Conservation (phyloP, 2,329 filamentous ascomycete genomes). For the Gnomoniopsis sp. region DNA sequence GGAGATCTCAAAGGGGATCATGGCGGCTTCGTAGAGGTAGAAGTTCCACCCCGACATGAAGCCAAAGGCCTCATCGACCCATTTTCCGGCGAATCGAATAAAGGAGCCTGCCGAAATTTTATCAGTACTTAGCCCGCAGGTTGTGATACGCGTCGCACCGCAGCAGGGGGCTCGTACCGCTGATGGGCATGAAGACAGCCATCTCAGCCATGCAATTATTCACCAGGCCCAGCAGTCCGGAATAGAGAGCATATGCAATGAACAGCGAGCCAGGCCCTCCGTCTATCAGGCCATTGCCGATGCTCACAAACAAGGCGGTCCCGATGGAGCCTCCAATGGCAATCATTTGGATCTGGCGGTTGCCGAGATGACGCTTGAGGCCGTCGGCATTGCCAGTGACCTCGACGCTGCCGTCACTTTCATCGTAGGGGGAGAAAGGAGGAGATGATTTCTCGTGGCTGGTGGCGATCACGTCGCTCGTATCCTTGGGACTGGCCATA, state of each 20-base stretch:
- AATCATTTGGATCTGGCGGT: slow-evolving; percentile 56
- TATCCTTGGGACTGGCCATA: slow-evolving; percentile 5
- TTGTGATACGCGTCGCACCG: not conserved
- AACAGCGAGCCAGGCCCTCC: slow-evolving; percentile 50
- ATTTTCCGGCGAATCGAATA: slow-evolving; percentile 61
- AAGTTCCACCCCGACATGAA: slow-evolving; percentile 50
- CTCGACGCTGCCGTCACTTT: slow-evolving; percentile 5
- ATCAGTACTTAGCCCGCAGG: too few relatives aligned
- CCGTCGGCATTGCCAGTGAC: slow-evolving; percentile 16
- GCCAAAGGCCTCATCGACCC: slow-evolving; percentile 62
- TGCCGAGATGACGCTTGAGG: slow-evolving; percentile 46
- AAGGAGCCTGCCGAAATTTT: slow-evolving; percentile 42
- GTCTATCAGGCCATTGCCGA: slow-evolving; percentile 49
- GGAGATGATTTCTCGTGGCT: slow-evolving; percentile 2
- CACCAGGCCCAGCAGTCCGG: slow-evolving; percentile 53
- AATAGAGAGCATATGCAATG: slow-evolving; percentile 56
- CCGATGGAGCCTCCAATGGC: slow-evolving; percentile 57
- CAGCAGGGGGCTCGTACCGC: slow-evolving; percentile 26
- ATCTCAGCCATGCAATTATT: slow-evolving; percentile 67
- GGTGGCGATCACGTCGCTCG: not conserved
- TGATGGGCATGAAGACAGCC: slow-evolving; percentile 59
- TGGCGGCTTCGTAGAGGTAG: slow-evolving; percentile 38
- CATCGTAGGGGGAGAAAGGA: slow-evolving; percentile 6
- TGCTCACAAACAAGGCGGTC: slow-evolving; percentile 59
- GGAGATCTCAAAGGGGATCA: slow-evolving; percentile 40